Percentiles rank a stretch among this genome's conserved stretches.
Evolutionary conservation across 164 flowering plant species (phyloP).

Genomic region (Pachysandra terminalis): DNA sequence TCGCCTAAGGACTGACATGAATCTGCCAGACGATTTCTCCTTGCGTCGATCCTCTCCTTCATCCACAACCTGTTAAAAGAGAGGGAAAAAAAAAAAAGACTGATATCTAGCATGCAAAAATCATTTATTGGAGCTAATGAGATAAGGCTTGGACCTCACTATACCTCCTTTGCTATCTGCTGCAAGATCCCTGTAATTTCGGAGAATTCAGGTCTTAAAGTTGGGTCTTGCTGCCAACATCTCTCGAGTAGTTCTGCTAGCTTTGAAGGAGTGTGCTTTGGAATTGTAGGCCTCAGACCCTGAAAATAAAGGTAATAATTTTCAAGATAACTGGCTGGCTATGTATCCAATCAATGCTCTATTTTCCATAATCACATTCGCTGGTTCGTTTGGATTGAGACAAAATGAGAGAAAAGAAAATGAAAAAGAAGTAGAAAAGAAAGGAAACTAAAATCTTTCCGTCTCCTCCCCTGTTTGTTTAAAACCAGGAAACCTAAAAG

Average conservation of each 20-base stretch:
- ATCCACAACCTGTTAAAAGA: constrained; percentile 40
- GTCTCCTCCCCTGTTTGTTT: too few relatives aligned
- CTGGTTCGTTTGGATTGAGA: too few relatives aligned
- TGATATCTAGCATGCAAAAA: not conserved
- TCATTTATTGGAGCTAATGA: not conserved
- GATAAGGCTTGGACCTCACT: not conserved
- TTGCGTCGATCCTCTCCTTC: constrained; percentile 40
- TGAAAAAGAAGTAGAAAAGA: too few relatives aligned
- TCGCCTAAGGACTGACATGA: constrained; percentile 44
- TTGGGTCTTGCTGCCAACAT: constrained; percentile 92
- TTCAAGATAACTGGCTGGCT: too few relatives aligned
- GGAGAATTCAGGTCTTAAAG: constrained; percentile 70
- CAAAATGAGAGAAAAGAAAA: too few relatives aligned
- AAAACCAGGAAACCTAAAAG: too few relatives aligned
- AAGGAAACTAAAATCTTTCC: too few relatives aligned
- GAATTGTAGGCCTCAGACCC: constrained; percentile 79
- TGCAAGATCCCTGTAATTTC: constrained; percentile 63
- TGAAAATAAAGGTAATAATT: constrained; percentile 17
- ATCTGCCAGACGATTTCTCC: constrained; percentile 44
- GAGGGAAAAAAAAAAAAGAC: not conserved
- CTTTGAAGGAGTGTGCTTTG: constrained; percentile 61
- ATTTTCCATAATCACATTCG: too few relatives aligned
- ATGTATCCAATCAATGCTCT: too few relatives aligned
- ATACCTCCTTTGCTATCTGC: constrained; percentile 60
- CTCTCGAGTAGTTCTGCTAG: constrained; percentile 60